A percentile compares a stretch with the other conserved stretches of the same genome.
These are phyloP conservation scores for Cladosporium sphaerospermum DNA, from an alignment of 2,329 filamentous ascomycete genomes.

Conservation along the genomic window DNA sequence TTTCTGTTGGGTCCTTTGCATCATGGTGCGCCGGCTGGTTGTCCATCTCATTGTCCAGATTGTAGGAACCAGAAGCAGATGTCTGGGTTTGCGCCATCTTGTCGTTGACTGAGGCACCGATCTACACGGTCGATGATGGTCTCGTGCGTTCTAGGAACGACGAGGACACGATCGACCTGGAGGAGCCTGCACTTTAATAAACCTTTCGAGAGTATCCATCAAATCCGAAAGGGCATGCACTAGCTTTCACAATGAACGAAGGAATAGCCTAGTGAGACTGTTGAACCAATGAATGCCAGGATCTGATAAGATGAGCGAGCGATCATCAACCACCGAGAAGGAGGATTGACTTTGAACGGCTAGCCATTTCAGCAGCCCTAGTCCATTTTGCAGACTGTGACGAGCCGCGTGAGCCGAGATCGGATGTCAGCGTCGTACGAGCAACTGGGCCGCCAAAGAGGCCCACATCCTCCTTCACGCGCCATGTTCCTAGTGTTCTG, in stretches of 20 bases:
- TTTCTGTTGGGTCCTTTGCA: neutral
- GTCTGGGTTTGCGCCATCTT: neutral
- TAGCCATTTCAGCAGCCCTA: neutral
- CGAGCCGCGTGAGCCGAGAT: too few species aligned
- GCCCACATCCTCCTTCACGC: too few species aligned
- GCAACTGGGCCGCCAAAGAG: neutral
- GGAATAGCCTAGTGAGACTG: neutral
- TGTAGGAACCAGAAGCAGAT: neutral
- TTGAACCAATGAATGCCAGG: neutral
- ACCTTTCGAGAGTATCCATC: neutral
- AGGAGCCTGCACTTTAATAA: neutral
- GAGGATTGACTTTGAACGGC: neutral
- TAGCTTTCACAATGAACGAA: neutral
- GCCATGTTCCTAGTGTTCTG: too few species aligned
- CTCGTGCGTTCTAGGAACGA: neutral
- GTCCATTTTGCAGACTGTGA: neutral
- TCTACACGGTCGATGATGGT: neutral
- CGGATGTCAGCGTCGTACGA: neutral
- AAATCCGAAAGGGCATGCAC: neutral
- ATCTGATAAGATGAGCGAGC: constrained; percentile 5
- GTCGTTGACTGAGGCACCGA: neutral
- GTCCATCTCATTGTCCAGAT: too few species aligned
- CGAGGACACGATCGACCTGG: neutral
- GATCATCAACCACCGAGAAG: neutral
- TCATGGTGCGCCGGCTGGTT: neutral